Evolutionary conservation across 345 rosid species (phyloP), one percentile per base, ranked within the genome.

Genomic region (Xanthoceras sorbifolium): DNA sequence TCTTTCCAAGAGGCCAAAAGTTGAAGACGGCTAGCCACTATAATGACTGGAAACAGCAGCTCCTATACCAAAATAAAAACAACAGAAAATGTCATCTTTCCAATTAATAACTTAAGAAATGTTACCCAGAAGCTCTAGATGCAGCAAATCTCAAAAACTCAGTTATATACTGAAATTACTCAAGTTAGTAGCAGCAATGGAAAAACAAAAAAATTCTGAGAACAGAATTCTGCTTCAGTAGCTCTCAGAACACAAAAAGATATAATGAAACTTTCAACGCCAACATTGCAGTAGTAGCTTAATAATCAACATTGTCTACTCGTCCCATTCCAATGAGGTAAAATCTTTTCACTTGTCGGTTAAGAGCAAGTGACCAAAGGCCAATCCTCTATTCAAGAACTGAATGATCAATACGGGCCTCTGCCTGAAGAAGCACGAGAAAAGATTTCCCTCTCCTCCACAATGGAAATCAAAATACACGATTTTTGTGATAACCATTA

Each of bases 1-100:
- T 84, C 85, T 86, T 86, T 85, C 99, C 99, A 95, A 34, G 90
- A 86, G 70, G 90, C 89, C 85, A 89, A 77, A 73, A 32, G 78
- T 69, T 88, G 83, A 79, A 91, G 80, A 78, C 71, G 81, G 72
- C 60, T 71, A 50, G 75, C 87, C 68, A 90, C 70, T 83, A 73
- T 82, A 79, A 86, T 87, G 78, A 85, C 81, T 79, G 94, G 99
- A 65, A 85, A 86, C 71, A 95, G 78, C 64, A 95, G 81, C 79
- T 90, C 99, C 99, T 95, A 84, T 81, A 87, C 54, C 69, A 69
- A 46, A 23, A 54, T 48, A 0, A 72, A 23, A 64, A 46, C 1
- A 26, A 48, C 29, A 64, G 29, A 60, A 9, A 34, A 2, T 10
- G 59, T 74, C 62, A 74, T 12, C 62, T 23, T 38, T 75, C 25